Base-by-base conservation (phyloP, 306 rosid genomes). In the Chamaecrista fasciculata region DNA sequence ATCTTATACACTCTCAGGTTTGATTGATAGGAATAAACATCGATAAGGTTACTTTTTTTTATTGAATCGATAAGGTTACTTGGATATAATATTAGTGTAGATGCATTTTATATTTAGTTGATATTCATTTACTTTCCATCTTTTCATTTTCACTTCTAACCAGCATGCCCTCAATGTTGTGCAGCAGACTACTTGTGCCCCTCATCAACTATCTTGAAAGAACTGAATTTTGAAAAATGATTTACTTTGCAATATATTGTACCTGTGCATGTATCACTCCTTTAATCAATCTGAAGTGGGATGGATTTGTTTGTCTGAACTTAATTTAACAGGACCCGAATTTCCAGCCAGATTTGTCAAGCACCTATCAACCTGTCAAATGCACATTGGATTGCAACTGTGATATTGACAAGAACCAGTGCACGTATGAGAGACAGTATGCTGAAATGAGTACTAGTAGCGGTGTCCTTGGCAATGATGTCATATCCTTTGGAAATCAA, bases 361-460 rank as follows among this genome's bases (percentile, higher is more conserved):
- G 72, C 74, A 85, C 96, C 50, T 95, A 91, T 81, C 79, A 80
- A 56, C 86, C 96, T 66, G 73, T 87, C 63, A 84, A 89, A 69
- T 95, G 99, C 86, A 85, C 79, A n/a, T 51, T 56, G 52, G 86
- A 83, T 70, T 95, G 99, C 81, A 81, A 48, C 66, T 95, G 99
- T 70, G 92, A 91, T 59, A 44, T 4, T 64, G 81, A 86, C 9
- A 84, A 51, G 59, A 81, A 14, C 49, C 90, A 85, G 64, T 95
- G 99, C 65, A 70, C 79, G 42, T 95, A 95, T 23, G 92, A 95
- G 40, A 91, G 99, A 79, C 95, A 84, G 60, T 95, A 95, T 71
- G 99, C 99, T 34, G 99, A 95, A 82, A 78, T 85, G 97, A 95
- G 99, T 75, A 71, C 80, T 49, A 95, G 91, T 73, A 91, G 91